These are phyloP conservation scores for Pachysandra terminalis DNA, from an alignment of 164 flowering plant genomes.

Conservation along the genomic window DNA sequence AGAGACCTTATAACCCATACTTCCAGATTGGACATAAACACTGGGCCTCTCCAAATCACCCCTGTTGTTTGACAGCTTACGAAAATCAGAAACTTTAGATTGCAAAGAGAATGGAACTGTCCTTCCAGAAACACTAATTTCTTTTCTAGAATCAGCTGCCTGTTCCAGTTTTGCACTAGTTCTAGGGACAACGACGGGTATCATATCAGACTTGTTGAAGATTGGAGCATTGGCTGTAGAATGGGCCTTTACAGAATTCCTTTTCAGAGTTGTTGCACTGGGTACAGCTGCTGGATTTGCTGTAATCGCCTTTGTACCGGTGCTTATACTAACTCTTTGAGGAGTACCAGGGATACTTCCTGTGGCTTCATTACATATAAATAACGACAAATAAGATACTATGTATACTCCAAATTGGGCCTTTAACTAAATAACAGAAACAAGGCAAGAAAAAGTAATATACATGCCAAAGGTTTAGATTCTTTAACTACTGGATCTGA, in stretches of 20 bases:
- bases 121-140: conserved; percentile 44
- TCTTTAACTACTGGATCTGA: conserved; percentile 51
- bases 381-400: conserved; percentile 10
- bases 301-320: conserved; percentile 37
- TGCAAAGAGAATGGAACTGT: conserved; percentile 48
- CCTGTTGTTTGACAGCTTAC: conserved; percentile 45
- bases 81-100: conserved; percentile 49
- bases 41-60: conserved; percentile 50
- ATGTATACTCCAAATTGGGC: neutral
- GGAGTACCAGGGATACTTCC: conserved; percentile 78
- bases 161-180: conserved; percentile 45
- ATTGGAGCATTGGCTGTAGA: conserved; percentile 40
- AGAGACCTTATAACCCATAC: conserved; percentile 26
- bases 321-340: conserved; percentile 48
- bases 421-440: neutral
- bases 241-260: conserved; percentile 45
- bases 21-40: conserved; percentile 37
- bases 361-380: conserved; percentile 46
- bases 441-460: conserved; percentile 14
- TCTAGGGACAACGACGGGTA: conserved; percentile 82
- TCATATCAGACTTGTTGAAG: conserved; percentile 57
- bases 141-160: conserved; percentile 65
- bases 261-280: conserved; percentile 42
- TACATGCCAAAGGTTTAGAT: conserved; percentile 58
- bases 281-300: conserved; percentile 35